A percentile compares a stretch with the other conserved stretches of the same genome.
These are phyloP conservation scores for Phlebiopsis gigantea DNA, from an alignment of 768 basidiomycete genomes.

Conservation along the genomic window DNA sequence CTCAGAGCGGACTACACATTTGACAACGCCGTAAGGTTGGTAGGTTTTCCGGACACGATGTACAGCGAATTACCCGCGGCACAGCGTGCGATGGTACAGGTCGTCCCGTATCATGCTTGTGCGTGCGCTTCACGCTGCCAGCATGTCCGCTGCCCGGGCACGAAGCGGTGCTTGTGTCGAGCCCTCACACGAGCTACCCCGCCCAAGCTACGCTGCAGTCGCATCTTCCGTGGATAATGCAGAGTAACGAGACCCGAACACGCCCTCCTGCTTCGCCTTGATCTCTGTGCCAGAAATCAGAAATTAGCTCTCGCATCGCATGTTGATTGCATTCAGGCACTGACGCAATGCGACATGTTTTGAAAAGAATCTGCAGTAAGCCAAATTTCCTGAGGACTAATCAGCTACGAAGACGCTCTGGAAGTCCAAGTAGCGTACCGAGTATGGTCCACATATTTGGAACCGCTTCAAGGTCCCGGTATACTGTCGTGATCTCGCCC, in stretches of 20 bases:
- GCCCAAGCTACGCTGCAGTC: too few species aligned
- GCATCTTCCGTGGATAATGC: too few species aligned
- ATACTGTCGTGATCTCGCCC: constrained; percentile 53
- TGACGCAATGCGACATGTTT: constrained; percentile 61
- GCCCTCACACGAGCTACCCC: too few species aligned
- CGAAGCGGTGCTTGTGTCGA: too few species aligned
- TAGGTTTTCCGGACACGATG: too few species aligned
- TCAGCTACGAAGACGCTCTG: background rate
- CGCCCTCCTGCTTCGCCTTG: constrained; percentile 54
- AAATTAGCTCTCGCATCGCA: background rate
- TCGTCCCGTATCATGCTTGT: too few species aligned
- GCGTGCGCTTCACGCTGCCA: too few species aligned
- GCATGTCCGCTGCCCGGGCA: too few species aligned
- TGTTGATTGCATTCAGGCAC: constrained; percentile 20
- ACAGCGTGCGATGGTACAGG: too few species aligned
- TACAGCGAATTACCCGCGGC: too few species aligned
- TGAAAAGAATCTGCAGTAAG: constrained; percentile 60
- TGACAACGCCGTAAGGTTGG: too few species aligned
- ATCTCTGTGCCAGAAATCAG: constrained; percentile 50
- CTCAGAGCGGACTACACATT: too few species aligned
- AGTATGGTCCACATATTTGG: constrained; percentile 55
- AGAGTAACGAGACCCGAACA: constrained; percentile 29
- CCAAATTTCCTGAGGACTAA: constrained; percentile 38
- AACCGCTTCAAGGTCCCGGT: constrained; percentile 48
- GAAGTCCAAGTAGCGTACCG: constrained; percentile 18